phyloP scores from a whole-genome alignment of 441 rosid species.

The Aquilaria agallochum region DNA sequence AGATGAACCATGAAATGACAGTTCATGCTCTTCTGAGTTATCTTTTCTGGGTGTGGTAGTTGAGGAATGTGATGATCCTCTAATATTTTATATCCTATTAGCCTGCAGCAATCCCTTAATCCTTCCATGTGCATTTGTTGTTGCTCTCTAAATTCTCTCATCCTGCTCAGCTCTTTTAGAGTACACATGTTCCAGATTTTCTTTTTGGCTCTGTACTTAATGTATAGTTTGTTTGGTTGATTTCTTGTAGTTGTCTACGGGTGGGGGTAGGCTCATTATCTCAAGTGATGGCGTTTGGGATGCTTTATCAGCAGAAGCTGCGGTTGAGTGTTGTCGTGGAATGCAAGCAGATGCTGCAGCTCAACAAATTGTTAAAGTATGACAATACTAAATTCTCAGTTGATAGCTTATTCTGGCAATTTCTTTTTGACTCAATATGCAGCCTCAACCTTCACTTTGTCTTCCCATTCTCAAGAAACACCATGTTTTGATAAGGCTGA shows the following conservation, averaged over 20 bases:
- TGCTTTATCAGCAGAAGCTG: constrained; percentile 65
- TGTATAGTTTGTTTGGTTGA: background rate
- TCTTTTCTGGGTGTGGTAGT: too few species aligned
- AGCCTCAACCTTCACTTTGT: too few species aligned
- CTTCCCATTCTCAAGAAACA: too few species aligned
- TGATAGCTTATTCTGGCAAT: background rate
- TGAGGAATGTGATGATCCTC: too few species aligned
- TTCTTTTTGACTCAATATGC: too few species aligned
- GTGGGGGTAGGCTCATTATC: constrained; percentile 82
- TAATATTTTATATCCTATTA: too few species aligned
- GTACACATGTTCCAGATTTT: background rate
- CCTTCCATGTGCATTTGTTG: background rate
- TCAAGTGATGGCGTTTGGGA: constrained; percentile 99
- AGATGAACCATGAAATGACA: too few species aligned
- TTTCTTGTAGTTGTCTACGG: constrained; percentile 64
- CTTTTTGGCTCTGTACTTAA: too few species aligned
- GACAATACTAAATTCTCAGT: background rate
- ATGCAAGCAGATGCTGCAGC: constrained; percentile 82
- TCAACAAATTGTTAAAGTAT: constrained; percentile 77
- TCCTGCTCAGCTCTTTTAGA: background rate
- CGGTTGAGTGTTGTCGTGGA: constrained; percentile 86
- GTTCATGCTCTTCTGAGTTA: too few species aligned
- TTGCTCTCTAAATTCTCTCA: background rate
- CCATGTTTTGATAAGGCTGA: too few species aligned
- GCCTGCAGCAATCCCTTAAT: too few species aligned